A percentile compares a stretch with the other conserved stretches of the same genome.
These are phyloP conservation scores for Pythium plurisporium DNA, from an alignment of 352 stramenopile genomes.

Conservation along the genomic window DNA sequence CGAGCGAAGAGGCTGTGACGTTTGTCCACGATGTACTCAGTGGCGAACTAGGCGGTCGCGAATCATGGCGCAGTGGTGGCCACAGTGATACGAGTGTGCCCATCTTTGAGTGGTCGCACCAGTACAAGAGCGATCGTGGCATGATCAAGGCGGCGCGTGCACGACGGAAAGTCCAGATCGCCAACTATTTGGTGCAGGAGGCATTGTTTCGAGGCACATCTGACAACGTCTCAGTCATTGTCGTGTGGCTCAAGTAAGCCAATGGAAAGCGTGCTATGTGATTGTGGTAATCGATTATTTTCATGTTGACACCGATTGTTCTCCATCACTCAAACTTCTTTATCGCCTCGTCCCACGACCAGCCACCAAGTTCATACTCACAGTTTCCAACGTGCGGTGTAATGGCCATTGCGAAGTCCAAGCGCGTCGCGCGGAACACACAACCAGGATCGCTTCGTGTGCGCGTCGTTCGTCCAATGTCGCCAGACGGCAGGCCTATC, in stretches of 20 bases:
- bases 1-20: conserved; percentile 85
- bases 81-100: conserved; percentile 80
- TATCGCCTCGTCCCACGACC: not conserved
- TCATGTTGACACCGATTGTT: too few species aligned
- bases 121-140: conserved; percentile 85
- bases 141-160: conserved; percentile 89
- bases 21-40: conserved; percentile 90
- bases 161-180: conserved; percentile 88
- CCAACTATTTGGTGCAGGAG: conserved; percentile 90
- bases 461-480: conserved; percentile 5
- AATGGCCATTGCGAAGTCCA: too few species aligned
- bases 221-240: conserved; percentile 90
- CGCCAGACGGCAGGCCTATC: not conserved
- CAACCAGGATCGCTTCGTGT: not conserved
- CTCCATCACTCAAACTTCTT: not conserved
- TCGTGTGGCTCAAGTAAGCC: conserved; percentile 82
- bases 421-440: too few species aligned
- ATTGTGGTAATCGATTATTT: too few species aligned
- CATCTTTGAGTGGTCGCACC: conserved; percentile 89
- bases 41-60: conserved; percentile 71
- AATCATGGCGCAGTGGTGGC: conserved; percentile 74
- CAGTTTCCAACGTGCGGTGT: too few species aligned
- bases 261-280: not conserved
- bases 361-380: too few species aligned
- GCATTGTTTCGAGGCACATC: conserved; percentile 85